These are phyloP conservation scores for Lachnellula arida DNA, from an alignment of 2,329 filamentous ascomycete species.

Conservation along the genomic window DNA sequence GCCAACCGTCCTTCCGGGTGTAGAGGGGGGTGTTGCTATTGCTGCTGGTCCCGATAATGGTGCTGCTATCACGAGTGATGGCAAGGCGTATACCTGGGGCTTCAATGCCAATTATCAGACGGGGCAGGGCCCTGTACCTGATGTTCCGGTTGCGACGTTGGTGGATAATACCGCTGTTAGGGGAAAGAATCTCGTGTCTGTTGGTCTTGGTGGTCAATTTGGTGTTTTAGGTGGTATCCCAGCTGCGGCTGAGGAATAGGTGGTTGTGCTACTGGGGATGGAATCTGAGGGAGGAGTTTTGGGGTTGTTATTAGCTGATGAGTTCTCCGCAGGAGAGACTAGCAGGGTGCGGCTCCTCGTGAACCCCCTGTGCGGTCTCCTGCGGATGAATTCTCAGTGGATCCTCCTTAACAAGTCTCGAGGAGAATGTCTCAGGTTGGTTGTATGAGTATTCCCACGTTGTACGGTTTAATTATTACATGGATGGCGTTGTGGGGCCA, in stretches of 20 bases:
- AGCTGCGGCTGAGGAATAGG: not conserved
- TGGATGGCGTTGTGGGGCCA: too few species aligned
- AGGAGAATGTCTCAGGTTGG: too few species aligned
- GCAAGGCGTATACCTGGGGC: constrained; percentile 72
- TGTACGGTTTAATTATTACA: too few species aligned
- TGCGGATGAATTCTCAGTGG: too few species aligned
- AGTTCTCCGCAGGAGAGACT: too few species aligned
- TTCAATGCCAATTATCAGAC: constrained; percentile 78
- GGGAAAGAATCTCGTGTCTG: constrained; percentile 67
- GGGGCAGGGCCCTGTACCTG: constrained; percentile 69
- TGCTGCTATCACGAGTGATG: constrained; percentile 63
- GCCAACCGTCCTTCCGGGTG: constrained; percentile 52
- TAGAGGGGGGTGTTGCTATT: constrained; percentile 55
- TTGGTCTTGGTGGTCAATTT: constrained; percentile 80
- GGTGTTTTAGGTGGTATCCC: constrained; percentile 50
- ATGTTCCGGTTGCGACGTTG: constrained; percentile 70
- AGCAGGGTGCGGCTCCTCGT: too few species aligned
- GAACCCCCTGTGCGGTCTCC: too few species aligned
- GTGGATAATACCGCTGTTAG: constrained; percentile 82
- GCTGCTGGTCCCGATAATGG: constrained; percentile 67
- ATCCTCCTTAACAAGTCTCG: too few species aligned
- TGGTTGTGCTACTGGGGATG: too few species aligned
- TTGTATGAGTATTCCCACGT: too few species aligned
- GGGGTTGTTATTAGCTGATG: too few species aligned
- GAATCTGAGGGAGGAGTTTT: too few species aligned